phyloP scores from a whole-genome alignment of 2,329 filamentous ascomycete species.

The Metarhizium album region DNA sequence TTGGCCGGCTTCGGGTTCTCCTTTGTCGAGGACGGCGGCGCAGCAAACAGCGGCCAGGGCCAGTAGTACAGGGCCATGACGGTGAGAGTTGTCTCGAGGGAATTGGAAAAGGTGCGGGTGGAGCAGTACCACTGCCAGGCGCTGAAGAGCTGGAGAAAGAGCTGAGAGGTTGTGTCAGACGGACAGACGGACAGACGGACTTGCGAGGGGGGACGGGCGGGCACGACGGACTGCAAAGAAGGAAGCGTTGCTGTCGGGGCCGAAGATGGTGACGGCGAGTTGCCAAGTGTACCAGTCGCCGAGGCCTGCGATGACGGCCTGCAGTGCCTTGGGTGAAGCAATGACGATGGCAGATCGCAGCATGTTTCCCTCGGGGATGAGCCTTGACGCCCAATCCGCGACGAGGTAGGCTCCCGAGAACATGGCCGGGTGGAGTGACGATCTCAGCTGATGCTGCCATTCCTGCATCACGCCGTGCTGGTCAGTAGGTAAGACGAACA shows the following conservation, averaged over 20 bases:
- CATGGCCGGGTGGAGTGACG: conserved; percentile 80
- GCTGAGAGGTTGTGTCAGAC: conserved; percentile 12
- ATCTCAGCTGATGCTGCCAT: conserved; percentile 81
- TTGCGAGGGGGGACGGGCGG: neutral
- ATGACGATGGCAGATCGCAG: conserved; percentile 57
- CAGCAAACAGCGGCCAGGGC: conserved; percentile 66
- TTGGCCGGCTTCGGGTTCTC: conserved; percentile 24
- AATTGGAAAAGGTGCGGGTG: conserved; percentile 88
- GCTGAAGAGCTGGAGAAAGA: conserved; percentile 26
- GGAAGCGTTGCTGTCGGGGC: conserved; percentile 48
- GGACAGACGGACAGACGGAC: neutral
- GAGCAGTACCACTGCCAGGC: conserved; percentile 96
- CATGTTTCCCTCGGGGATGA: conserved; percentile 42
- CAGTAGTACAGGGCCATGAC: conserved; percentile 68
- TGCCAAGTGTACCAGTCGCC: conserved; percentile 85
- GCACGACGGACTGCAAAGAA: conserved; percentile 51
- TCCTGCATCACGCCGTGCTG: conserved; percentile 46
- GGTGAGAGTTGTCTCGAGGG: conserved; percentile 81
- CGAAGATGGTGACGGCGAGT: conserved; percentile 64
- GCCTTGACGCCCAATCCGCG: conserved; percentile 43
- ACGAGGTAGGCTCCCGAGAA: conserved; percentile 67
- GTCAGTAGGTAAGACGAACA: neutral
- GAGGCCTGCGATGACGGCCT: conserved; percentile 66
- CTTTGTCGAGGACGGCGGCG: conserved; percentile 27
- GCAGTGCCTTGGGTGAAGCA: conserved; percentile 61